Conservation (phyloP, 805 yeast genomes). For the Candida alai region DNA sequence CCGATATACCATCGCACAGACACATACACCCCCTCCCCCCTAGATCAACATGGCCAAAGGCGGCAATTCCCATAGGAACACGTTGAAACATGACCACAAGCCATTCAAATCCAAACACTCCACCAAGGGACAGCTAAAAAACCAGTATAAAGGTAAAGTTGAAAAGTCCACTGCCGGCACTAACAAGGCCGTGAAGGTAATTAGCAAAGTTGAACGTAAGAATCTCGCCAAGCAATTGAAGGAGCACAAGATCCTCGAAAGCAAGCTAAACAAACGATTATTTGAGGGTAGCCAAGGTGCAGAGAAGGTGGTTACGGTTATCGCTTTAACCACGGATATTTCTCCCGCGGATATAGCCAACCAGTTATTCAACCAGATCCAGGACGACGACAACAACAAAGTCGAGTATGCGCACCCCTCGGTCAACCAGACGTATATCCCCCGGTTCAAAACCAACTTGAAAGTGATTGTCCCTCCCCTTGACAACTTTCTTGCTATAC, state of each 20-base stretch:
- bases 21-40: no score
- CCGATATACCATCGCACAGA: no score
- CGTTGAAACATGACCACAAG: conserved; percentile 81
- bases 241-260: conserved; percentile 60
- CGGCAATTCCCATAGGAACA: conserved; percentile 74
- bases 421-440: conserved; percentile 49
- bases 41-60: conserved; percentile 31
- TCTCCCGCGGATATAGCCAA: conserved; percentile 52
- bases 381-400: conserved; percentile 21
- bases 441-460: conserved; percentile 70
- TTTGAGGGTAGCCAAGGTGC: conserved; percentile 81
- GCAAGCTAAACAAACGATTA: conserved; percentile 57
- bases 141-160: conserved; percentile 78
- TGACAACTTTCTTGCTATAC: conserved; percentile 58
- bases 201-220: conserved; percentile 61
- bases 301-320: conserved; percentile 76
- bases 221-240: conserved; percentile 76
- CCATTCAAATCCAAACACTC: conserved; percentile 90
- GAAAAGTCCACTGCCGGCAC: conserved; percentile 51
- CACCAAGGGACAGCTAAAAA: conserved; percentile 81
- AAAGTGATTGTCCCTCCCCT: conserved; percentile 73
- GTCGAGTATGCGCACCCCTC: conserved; percentile 38
- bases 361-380: conserved; percentile 43
- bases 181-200: conserved; percentile 31
- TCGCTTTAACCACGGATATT: conserved; percentile 75